Conservation (phyloP, 1,284 basidiomycete species). For the Ceratobasidium sp. region DNA sequence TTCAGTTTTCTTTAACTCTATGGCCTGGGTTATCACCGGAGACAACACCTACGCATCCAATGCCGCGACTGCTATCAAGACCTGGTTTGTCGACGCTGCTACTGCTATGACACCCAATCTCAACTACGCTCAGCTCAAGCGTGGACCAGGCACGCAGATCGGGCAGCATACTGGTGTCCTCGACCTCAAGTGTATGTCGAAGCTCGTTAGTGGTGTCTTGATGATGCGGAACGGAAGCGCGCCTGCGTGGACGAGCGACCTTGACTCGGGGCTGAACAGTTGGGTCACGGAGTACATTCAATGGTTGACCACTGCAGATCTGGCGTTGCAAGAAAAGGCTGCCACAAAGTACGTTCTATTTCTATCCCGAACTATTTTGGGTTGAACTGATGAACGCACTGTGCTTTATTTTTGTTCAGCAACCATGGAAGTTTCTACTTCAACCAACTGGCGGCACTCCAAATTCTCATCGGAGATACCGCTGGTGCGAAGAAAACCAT, state of each 20-base stretch:
- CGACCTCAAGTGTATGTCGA: slow-evolving; percentile 50
- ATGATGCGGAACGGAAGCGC: slow-evolving; percentile 46
- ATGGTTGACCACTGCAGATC: slow-evolving; percentile 48
- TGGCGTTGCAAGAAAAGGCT: slow-evolving; percentile 49
- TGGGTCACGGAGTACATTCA: slow-evolving; percentile 49
- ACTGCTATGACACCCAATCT: slow-evolving; percentile 55
- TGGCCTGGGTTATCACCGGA: slow-evolving; percentile 53
- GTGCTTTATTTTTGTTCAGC: slow-evolving; percentile 22
- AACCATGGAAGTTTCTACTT: slow-evolving; percentile 53
- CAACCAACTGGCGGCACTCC: slow-evolving; percentile 62
- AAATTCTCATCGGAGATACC: slow-evolving; percentile 61
- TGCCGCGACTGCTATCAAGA: slow-evolving; percentile 47
- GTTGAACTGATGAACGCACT: neutral
- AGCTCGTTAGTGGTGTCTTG: slow-evolving; percentile 50
- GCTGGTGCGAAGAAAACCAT: slow-evolving; percentile 57
- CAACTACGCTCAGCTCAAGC: slow-evolving; percentile 53
- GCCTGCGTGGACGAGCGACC: slow-evolving; percentile 47
- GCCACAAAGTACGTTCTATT: slow-evolving; percentile 47
- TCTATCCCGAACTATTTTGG: neutral
- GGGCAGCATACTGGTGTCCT: slow-evolving; percentile 50
- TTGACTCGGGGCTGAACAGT: slow-evolving; percentile 46
- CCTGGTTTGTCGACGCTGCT: slow-evolving; percentile 52
- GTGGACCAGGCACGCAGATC: slow-evolving; percentile 50
- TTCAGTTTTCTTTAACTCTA: slow-evolving; percentile 52
- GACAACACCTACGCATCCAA: slow-evolving; percentile 45